phyloP scores from a whole-genome alignment of 163 green algal genomes.

The Coccomyxa subellipsoidea region DNA sequence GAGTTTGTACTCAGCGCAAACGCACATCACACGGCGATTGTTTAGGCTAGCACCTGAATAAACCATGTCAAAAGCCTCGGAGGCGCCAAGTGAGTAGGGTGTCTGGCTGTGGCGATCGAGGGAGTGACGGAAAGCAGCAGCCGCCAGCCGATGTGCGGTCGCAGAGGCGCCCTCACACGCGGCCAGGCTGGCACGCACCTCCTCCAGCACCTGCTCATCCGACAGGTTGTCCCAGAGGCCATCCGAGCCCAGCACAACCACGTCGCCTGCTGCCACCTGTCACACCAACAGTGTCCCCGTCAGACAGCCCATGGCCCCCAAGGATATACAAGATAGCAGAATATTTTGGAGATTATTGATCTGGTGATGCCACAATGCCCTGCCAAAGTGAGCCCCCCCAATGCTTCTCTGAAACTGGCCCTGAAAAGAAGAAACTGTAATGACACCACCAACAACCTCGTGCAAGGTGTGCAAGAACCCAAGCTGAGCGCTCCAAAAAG shows the following conservation, averaged over 20 bases:
- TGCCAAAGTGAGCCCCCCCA: not conserved
- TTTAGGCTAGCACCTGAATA: slow-evolving; percentile 50
- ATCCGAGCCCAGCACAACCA: slow-evolving; percentile 82
- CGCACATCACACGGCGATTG: not conserved
- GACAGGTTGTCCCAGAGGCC: slow-evolving; percentile 87
- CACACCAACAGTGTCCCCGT: not conserved
- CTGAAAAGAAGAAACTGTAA: not conserved
- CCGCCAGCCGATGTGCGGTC: slow-evolving; percentile 36
- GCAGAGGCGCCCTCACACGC: slow-evolving; percentile 1
- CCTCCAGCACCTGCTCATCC: slow-evolving; percentile 57
- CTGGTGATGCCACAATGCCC: not conserved
- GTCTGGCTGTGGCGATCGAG: slow-evolving; percentile 71
- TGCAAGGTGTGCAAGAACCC: no score
- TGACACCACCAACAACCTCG: not conserved
- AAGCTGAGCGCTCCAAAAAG: not conserved
- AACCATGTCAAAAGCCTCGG: slow-evolving; percentile 93
- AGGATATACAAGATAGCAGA: not conserved
- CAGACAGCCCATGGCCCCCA: not conserved
- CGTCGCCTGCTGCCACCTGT: slow-evolving; percentile 57
- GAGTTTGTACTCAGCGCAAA: not conserved
- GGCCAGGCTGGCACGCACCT: slow-evolving; percentile 1
- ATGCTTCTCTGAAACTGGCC: not conserved
- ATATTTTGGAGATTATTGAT: not conserved
- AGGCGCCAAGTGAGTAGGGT: slow-evolving; percentile 81
- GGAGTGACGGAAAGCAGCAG: slow-evolving; percentile 61